phyloP scores from a whole-genome alignment of 495 filamentous ascomycete species.

The Pyrenopolyporus hunteri region DNA sequence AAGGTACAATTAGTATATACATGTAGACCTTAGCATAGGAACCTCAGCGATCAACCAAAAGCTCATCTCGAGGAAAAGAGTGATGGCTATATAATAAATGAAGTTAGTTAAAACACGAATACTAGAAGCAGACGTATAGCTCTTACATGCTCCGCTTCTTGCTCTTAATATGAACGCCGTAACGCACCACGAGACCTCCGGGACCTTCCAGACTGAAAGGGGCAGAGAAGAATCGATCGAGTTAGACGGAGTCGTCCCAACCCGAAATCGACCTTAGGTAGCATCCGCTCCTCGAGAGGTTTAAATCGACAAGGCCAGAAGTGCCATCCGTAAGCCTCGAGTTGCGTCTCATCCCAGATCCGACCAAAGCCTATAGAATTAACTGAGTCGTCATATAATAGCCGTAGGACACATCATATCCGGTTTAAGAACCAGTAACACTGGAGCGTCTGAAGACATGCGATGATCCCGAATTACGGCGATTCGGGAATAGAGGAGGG shows the following conservation, averaged over 20 bases:
- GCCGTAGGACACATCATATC: neutral
- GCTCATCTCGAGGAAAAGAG: too few relatives aligned
- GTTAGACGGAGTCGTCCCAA: too few relatives aligned
- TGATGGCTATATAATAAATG: neutral
- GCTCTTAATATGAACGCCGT: neutral
- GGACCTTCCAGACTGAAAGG: too few relatives aligned
- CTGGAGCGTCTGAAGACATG: neutral
- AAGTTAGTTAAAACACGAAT: neutral
- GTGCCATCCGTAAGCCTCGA: too few relatives aligned
- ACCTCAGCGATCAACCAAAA: neutral
- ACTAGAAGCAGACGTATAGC: neutral
- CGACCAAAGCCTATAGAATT: neutral
- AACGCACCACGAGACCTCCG: neutral
- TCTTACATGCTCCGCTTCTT: neutral
- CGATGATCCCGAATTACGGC: neutral
- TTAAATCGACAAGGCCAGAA: too few relatives aligned
- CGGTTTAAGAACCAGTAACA: neutral
- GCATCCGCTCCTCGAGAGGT: too few relatives aligned
- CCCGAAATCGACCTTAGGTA: too few relatives aligned
- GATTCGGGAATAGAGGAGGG: neutral
- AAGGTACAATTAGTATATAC: too few relatives aligned
- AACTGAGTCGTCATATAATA: neutral
- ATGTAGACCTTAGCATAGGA: too few relatives aligned
- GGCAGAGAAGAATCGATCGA: too few relatives aligned
- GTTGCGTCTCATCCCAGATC: too few relatives aligned